Base-by-base conservation (phyloP, 441 rosid species). In the Aquilaria agallochum region DNA sequence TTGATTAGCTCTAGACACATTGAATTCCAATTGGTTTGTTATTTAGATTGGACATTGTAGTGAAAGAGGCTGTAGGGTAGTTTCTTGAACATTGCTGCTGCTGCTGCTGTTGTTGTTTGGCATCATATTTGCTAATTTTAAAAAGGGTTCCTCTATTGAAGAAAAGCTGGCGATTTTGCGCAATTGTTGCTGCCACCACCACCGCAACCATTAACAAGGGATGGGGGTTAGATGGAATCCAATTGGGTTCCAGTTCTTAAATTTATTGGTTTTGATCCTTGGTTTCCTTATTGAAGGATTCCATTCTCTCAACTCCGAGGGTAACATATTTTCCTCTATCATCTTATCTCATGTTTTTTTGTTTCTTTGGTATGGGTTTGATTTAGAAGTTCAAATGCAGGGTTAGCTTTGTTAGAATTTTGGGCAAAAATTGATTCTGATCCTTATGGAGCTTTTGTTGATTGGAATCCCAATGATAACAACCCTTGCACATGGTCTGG, bases 171-270 rank as follows among this genome's bases (percentile, higher is more conserved):
- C 88, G 81, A 72, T 83, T 75, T 71, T 70, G 63, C 44, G 62
- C 65, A 58, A 70, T 64, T 55, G 47, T 65, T 66, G 82, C 78
- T 66, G 55, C 79, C 81, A 74, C 83, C 77, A 50, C 51, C 78
- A 58, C 68, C 79, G 70, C 82, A 63, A 78, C 69, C 30, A 73
- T 74, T 80, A 76, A 79, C 70, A 60, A 69, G 74, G 77, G 71
- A 91, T 91, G 99, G 85, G 84, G 78, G 83, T 64, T 74, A 80
- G 84, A 86, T 83, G 97, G 95, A 86, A 74, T 69, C 80, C 83
- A 14, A 69, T 67, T 72, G 81, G 82, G 74, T 78, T 75, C 76
- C 80, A 73, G 36, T 68, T 84, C 66, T 79, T 78, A 46, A 76
- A 68, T 70, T 65, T 80, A 65, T 57, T 80, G 75, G 68, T 83